Conservation (phyloP, 179 eudicot genomes). For the Camellia oleifera region DNA sequence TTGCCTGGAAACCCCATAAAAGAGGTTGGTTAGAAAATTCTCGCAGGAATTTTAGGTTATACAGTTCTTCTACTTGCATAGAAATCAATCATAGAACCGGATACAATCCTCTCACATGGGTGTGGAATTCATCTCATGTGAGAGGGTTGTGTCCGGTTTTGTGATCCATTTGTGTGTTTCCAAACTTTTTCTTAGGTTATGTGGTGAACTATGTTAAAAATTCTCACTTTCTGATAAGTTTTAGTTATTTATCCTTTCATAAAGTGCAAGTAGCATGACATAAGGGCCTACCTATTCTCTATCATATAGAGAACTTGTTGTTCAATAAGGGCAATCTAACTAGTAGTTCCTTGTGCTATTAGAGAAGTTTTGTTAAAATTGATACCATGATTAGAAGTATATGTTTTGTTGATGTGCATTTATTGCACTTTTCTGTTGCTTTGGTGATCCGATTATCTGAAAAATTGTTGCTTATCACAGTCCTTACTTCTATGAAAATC, state of each 20-base stretch:
- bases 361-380: neutral
- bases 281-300: neutral
- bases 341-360: neutral
- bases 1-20: slow-evolving; percentile 85
- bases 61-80: no score
- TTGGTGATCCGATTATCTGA: neutral
- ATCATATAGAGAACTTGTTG: neutral
- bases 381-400: neutral
- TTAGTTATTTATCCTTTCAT: neutral
- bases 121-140: no score
- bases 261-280: neutral
- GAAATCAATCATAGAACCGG: no score
- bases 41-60: neutral
- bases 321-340: neutral
- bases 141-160: no score
- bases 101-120: no score
- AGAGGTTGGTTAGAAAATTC: slow-evolving; percentile 56
- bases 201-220: neutral
- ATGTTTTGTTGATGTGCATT: neutral
- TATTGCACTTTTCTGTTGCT: neutral
- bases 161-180: no score
- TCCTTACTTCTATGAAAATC: neutral
- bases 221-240: neutral
- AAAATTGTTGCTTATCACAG: neutral
- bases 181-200: neutral